Evolutionary conservation across 768 basidiomycete species (phyloP).

Genomic region (Pleurotus tuoliensis): DNA sequence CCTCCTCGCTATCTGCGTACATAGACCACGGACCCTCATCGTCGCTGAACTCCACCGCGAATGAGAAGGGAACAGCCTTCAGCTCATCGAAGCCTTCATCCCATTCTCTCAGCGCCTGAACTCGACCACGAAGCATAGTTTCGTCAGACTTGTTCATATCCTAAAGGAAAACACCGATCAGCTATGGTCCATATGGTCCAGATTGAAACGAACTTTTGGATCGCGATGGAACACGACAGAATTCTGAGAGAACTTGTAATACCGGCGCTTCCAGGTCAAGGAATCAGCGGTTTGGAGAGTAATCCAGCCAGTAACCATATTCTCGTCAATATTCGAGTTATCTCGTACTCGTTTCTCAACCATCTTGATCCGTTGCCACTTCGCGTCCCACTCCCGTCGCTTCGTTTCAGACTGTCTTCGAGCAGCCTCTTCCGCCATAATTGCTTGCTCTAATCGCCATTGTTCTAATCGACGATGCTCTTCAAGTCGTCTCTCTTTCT

Average conservation of each 20-base stretch:
- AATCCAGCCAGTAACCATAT: conserved; percentile 51
- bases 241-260: conserved; percentile 49
- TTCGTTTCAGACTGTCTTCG: conserved; percentile 40
- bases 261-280: conserved; percentile 62
- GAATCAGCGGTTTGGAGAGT: conserved; percentile 54
- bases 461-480: conserved; percentile 47
- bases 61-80: conserved; percentile 61
- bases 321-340: conserved; percentile 26
- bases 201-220: conserved; percentile 36
- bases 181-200: not conserved
- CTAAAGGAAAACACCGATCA: conserved; percentile 19
- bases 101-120: conserved; percentile 54
- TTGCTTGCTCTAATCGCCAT: conserved; percentile 48
- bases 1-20: conserved; percentile 59
- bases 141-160: conserved; percentile 36
- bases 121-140: conserved; percentile 41
- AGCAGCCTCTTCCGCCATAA: conserved; percentile 39
- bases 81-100: conserved; percentile 59
- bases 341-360: conserved; percentile 39
- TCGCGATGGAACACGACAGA: conserved; percentile 47
- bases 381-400: conserved; percentile 36
- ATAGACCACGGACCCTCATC: conserved; percentile 48
- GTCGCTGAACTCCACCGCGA: conserved; percentile 59
- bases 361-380: conserved; percentile 42
- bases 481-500: conserved; percentile 45